Base-by-base conservation (phyloP, 805 yeast genomes). In the Wickerhamiella azyma region DNA sequence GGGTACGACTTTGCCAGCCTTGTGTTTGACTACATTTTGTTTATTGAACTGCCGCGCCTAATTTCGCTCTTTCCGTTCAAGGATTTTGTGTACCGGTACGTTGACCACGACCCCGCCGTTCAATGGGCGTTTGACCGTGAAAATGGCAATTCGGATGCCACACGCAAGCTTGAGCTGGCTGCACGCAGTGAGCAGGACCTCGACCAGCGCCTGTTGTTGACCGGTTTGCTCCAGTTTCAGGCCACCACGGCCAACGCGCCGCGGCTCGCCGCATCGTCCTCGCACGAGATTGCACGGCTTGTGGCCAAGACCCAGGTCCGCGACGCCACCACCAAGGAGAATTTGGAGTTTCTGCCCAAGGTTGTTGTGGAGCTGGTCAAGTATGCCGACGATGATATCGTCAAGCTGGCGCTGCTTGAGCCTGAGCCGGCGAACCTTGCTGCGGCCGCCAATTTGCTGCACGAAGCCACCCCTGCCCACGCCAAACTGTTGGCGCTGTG, bases 1-100 rank as follows among this genome's bases (percentile, higher is more conserved):
- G 44, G 44, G 16, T 41, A 30, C 21, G 38, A 21, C 13, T 41
- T 41, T 33, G 44, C 44, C 18, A n/a, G 26, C 9, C 37, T 41
- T n/a, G 33, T 41, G 9, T 41, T 41, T 26, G 37, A 41, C 37
- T 38, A 41, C 26, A 32, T 41, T n/a, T 24, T 24, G 33, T 19
- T 24, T 13, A 16, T 41, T 9, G 30, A 14, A 26, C 16, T 32
- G 13, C 8, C 3, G 16, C 6, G 8, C 5, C 24, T 41, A 2
- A 26, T 41, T 16, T 32, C 44, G n/a, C 38, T n/a, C 17, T 32
- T 41, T 6, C 37, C 24, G 10, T 8, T 5, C 6, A 9, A 33
- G 32, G 39, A 41, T 3, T 41, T 30, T 26, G 39, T 41, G 16
- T 26, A 30, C 39, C 24, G 19, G 13, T 41, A 30, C 17, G 19